A percentile compares a stretch with the other conserved stretches of the same genome.
Evolutionary conservation across 2,329 filamentous ascomycete species (phyloP).

Genomic region (Boeremia exigua): DNA sequence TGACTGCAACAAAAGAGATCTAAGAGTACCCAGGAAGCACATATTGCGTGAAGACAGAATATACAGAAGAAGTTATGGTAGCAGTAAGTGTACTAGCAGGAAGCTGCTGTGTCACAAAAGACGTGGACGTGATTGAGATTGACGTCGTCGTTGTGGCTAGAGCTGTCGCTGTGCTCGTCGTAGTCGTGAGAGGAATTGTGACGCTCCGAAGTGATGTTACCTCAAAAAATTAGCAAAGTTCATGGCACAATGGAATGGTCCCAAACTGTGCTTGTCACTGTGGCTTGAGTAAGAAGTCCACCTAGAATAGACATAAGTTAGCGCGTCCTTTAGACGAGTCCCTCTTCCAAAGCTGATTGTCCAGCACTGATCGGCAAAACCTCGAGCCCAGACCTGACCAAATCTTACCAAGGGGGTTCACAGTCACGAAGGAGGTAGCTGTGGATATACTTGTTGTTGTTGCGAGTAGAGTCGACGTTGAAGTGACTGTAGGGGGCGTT

Average conservation of each 20-base stretch:
- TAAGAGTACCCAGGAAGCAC: not conserved
- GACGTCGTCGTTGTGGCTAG: not conserved
- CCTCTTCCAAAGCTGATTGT: too few species aligned
- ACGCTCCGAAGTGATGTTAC: not conserved
- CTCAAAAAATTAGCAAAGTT: not conserved
- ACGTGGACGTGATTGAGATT: not conserved
- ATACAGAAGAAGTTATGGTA: not conserved
- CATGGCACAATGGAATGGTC: too few species aligned
- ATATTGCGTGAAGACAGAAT: conserved; percentile 4
- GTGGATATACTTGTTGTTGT: not conserved
- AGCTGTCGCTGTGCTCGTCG: not conserved
- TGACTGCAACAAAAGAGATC: too few species aligned
- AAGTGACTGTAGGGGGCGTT: not conserved
- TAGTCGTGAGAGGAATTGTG: not conserved
- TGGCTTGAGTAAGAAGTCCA: not conserved
- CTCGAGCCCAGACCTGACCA: not conserved
- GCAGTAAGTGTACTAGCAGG: not conserved
- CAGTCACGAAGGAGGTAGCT: not conserved
- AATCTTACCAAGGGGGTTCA: not conserved
- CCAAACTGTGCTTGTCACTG: not conserved
- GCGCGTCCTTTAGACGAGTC: not conserved
- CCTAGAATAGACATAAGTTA: not conserved
- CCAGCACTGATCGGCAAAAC: not conserved
- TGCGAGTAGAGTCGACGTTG: not conserved
- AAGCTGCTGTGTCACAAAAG: not conserved